Evolutionary conservation across 2,329 filamentous ascomycete genomes (phyloP).

Genomic region (Venturiaceae sp.): DNA sequence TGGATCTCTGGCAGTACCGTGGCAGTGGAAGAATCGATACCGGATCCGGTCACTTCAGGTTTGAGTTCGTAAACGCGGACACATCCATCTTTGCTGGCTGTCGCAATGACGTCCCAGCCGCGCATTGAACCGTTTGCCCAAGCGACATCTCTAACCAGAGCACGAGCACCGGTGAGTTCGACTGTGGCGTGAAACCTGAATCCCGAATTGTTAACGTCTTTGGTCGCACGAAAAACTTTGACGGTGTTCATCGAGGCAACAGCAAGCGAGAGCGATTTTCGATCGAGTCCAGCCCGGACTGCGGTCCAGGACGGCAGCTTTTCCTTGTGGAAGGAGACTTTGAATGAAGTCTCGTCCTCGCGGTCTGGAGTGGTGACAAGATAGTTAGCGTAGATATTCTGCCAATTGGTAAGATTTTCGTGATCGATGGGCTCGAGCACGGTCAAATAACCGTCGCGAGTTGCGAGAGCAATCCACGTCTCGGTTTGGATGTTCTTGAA

Average conservation of each 20-base stretch:
- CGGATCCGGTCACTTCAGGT: conserved; percentile 26
- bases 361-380: conserved; percentile 47
- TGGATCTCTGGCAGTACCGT: background rate
- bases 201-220: conserved; percentile 48
- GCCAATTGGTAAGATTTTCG: conserved; percentile 70
- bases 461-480: conserved; percentile 77
- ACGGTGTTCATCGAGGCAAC: conserved; percentile 80
- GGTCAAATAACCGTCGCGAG: conserved; percentile 68
- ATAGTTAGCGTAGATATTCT: conserved; percentile 60
- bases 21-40: background rate
- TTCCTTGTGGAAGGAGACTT: conserved; percentile 81
- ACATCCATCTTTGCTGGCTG: conserved; percentile 84
- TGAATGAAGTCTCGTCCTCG: conserved; percentile 81
- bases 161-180: conserved; percentile 62
- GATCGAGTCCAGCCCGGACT: conserved; percentile 68
- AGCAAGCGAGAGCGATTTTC: conserved; percentile 69
- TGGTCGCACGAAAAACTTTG: conserved; percentile 70
- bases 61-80: conserved; percentile 80
- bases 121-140: conserved; percentile 90
- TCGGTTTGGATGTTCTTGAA: conserved; percentile 78
- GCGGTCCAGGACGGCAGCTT: conserved; percentile 69
- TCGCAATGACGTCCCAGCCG: conserved; percentile 83
- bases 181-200: conserved; percentile 66
- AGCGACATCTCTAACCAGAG: conserved; percentile 75
- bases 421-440: conserved; percentile 80